Conservation (phyloP, 345 rosid genomes). For the Populus euphratica region DNA sequence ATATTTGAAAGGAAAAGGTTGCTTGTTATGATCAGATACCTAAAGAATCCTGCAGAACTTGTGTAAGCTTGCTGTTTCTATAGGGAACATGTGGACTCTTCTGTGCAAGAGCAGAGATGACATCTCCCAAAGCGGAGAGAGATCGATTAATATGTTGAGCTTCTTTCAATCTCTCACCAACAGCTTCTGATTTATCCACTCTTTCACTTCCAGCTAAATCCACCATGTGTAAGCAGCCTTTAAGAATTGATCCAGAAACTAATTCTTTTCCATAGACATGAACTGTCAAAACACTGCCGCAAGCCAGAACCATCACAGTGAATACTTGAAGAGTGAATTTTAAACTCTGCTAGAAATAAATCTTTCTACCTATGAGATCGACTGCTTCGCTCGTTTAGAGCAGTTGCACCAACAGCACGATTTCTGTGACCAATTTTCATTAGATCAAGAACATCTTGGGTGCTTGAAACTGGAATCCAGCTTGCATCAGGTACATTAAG, state of each 20-base stretch:
- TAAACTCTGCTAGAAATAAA: conserved; percentile 5
- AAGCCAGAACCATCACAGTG: neutral
- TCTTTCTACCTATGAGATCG: conserved; percentile 78
- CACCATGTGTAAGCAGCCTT: conserved; percentile 91
- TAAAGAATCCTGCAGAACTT: conserved; percentile 87
- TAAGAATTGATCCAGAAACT: conserved; percentile 71
- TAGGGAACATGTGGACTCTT: conserved; percentile 90
- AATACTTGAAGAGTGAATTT: neutral
- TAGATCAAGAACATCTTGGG: conserved; percentile 85
- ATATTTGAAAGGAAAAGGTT: neutral
- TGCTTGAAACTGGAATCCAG: conserved; percentile 72
- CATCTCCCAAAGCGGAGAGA: conserved; percentile 93
- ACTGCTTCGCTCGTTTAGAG: conserved; percentile 91
- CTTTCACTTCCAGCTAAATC: conserved; percentile 99
- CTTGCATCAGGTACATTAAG: conserved; percentile 98
- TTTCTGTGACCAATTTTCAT: conserved; percentile 90
- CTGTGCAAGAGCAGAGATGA: conserved; percentile 90
- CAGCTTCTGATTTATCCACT: conserved; percentile 95
- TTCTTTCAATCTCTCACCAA: conserved; percentile 94
- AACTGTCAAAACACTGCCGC: conserved; percentile 76
- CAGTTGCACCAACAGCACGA: conserved; percentile 97
- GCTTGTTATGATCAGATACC: conserved; percentile 33
- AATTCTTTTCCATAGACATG: conserved; percentile 88
- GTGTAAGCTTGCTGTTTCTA: conserved; percentile 96
- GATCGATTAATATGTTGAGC: conserved; percentile 94